phyloP scores from a whole-genome alignment of 2,329 filamentous ascomycete species.

The Aureobasidium sp. region DNA sequence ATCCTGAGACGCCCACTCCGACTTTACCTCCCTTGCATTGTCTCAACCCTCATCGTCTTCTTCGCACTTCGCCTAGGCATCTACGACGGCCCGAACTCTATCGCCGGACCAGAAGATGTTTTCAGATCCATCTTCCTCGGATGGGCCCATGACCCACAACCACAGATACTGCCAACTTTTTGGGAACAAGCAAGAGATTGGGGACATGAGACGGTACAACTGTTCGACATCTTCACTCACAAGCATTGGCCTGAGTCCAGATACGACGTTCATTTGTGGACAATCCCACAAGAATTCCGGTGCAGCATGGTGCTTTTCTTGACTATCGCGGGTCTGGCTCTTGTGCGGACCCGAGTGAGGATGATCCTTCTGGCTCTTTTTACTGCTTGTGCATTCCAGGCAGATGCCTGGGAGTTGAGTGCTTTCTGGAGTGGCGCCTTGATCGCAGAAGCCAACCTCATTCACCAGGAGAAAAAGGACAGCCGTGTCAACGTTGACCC shows the following conservation, averaged over 20 bases:
- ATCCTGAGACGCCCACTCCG: constrained; percentile 20
- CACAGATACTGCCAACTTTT: constrained; percentile 12
- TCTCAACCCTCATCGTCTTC: constrained; percentile 19
- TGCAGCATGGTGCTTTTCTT: constrained; percentile 52
- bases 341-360: constrained; percentile 23
- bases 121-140: constrained; percentile 15
- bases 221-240: constrained; percentile 19
- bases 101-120: constrained; percentile 15
- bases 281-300: constrained; percentile 53
- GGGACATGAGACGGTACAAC: constrained; percentile 32
- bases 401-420: constrained; percentile 47
- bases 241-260: constrained; percentile 22
- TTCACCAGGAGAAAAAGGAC: constrained; percentile 20
- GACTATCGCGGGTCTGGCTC: constrained; percentile 36
- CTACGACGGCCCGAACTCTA: constrained; percentile 16
- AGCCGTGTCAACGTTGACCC: neutral
- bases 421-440: constrained; percentile 49
- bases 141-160: constrained; percentile 18
- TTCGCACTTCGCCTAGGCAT: constrained; percentile 9
- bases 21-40: constrained; percentile 19
- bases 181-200: constrained; percentile 22
- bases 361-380: constrained; percentile 36
- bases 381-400: constrained; percentile 39
- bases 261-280: constrained; percentile 55
- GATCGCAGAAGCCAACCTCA: constrained; percentile 48